Conservation (phyloP, 495 filamentous ascomycete genomes). For the Penicillium pulvis region DNA sequence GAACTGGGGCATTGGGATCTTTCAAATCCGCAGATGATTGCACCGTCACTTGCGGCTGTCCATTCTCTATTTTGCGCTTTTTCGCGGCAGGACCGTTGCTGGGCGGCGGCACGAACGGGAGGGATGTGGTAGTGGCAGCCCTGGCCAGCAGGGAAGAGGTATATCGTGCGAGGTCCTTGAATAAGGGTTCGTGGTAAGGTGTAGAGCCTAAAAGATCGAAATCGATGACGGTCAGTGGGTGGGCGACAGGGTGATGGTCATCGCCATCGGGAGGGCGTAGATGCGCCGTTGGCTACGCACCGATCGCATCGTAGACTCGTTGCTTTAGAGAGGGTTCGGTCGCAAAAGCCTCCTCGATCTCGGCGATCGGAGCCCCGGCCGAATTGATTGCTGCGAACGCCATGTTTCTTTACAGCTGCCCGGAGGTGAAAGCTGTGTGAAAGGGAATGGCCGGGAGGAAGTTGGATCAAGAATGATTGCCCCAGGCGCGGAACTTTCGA, state of each 20-base stretch:
- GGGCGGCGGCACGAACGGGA: conserved; percentile 28
- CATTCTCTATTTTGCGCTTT: conserved; percentile 60
- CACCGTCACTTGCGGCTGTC: conserved; percentile 40
- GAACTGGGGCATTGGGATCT: conserved; percentile 35
- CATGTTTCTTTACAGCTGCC: conserved; percentile 35
- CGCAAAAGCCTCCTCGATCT: conserved; percentile 50
- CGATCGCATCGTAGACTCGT: conserved; percentile 53
- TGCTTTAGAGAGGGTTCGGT: conserved; percentile 46
- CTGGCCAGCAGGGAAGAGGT: conserved; percentile 47
- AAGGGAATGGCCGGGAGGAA: conserved; percentile 12
- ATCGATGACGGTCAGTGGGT: conserved; percentile 18
- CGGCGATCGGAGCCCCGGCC: conserved; percentile 26
- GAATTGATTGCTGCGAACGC: conserved; percentile 50
- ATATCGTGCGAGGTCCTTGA: conserved; percentile 53
- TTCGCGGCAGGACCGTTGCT: conserved; percentile 46
- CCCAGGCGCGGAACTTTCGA: conserved; percentile 16
- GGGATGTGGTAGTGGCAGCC: conserved; percentile 28
- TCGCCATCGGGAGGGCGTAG: conserved; percentile 14
- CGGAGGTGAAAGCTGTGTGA: conserved; percentile 18
- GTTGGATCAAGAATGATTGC: conserved; percentile 19
- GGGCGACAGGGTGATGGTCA: conserved; percentile 1
- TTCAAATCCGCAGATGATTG: conserved; percentile 46
- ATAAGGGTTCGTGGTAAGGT: conserved; percentile 44
- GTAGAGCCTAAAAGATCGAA: conserved; percentile 31
- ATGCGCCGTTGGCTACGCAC: conserved; percentile 34